A percentile compares a stretch with the other conserved stretches of the same genome.
phyloP scores from a whole-genome alignment of 768 basidiomycete genomes.

The Filobasidium wieringae region DNA sequence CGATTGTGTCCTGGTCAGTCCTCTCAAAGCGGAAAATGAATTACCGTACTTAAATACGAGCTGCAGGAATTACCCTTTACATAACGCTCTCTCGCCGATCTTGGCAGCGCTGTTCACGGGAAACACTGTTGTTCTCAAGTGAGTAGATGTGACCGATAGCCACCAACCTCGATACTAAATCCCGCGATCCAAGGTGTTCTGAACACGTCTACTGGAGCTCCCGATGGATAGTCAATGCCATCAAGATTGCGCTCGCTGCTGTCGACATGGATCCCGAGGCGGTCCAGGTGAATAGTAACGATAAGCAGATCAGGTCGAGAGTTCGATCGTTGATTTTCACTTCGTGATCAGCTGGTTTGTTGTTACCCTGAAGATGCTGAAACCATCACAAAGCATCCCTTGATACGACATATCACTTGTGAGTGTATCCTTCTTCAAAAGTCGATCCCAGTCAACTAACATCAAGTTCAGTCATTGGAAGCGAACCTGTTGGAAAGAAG shows the following conservation, averaged over 20 bases:
- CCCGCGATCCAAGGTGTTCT: conserved; percentile 19
- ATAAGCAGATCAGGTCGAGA: too few species aligned
- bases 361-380: conserved; percentile 82
- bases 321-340: neutral
- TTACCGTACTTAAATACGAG: neutral
- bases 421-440: conserved; percentile 7
- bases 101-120: conserved; percentile 82
- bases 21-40: neutral
- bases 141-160: conserved; percentile 23
- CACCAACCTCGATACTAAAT: neutral
- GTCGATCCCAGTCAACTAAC: neutral
- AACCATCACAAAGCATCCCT: conserved; percentile 59
- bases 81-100: conserved; percentile 90
- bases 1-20: conserved; percentile 64
- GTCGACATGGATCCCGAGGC: conserved; percentile 76
- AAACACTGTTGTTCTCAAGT: conserved; percentile 80
- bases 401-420: conserved; percentile 78
- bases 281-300: conserved; percentile 69
- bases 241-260: conserved; percentile 60
- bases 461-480: conserved; percentile 39
- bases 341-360: conserved; percentile 51
- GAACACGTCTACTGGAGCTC: conserved; percentile 75
- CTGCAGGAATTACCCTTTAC: conserved; percentile 45
- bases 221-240: conserved; percentile 56
- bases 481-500: conserved; percentile 42